Evolutionary conservation across 2,329 filamentous ascomycete genomes (phyloP).

Genomic region (Emergomyces africanus): DNA sequence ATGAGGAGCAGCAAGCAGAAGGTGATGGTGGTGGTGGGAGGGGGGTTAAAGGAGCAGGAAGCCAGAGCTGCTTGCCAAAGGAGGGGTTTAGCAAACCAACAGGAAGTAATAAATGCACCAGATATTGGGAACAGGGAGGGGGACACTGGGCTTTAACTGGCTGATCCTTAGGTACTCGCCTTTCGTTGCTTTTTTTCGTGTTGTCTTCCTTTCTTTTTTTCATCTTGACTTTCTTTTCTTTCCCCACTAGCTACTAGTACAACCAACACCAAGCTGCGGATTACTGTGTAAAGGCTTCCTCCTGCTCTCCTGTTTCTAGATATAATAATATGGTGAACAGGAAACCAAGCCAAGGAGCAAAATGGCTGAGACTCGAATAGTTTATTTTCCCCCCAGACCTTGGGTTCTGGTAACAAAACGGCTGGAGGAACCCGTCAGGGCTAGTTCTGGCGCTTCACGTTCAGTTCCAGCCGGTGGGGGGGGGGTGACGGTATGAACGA

Average conservation of each 20-base stretch:
- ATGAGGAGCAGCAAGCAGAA: too few species aligned
- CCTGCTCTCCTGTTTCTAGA: neutral
- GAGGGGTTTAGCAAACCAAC: too few species aligned
- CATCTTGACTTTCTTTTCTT: too few species aligned
- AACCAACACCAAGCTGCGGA: too few species aligned
- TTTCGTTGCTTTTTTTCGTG: neutral
- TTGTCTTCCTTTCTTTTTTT: too few species aligned
- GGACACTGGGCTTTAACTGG: neutral
- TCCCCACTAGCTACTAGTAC: too few species aligned
- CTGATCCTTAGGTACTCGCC: neutral
- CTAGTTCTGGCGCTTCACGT: neutral
- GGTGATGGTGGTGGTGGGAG: too few species aligned
- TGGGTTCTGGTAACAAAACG: neutral
- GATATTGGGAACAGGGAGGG: neutral
- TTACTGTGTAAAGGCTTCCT: too few species aligned
- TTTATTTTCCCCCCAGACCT: neutral
- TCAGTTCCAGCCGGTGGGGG: neutral
- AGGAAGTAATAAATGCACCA: too few species aligned
- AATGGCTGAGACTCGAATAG: neutral
- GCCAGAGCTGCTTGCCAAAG: too few species aligned
- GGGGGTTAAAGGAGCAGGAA: too few species aligned
- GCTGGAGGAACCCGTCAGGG: neutral
- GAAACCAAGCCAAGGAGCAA: neutral
- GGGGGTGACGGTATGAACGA: neutral
- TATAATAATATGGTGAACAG: neutral